phyloP scores from a whole-genome alignment of 345 rosid genomes.

The Microcos paniculata region DNA sequence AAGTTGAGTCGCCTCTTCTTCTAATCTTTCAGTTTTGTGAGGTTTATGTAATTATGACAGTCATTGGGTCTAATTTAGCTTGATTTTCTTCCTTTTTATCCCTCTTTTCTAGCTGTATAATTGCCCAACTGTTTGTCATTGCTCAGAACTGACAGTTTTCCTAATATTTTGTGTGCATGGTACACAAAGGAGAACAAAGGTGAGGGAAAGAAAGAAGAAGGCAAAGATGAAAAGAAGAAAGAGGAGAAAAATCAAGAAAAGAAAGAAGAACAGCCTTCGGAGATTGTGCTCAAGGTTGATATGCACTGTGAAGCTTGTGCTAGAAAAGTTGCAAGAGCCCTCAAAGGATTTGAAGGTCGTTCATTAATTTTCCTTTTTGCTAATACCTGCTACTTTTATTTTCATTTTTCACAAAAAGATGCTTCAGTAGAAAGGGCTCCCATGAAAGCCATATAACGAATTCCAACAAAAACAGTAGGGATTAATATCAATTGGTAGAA shows the following conservation, averaged over 20 bases:
- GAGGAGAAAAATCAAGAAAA: slow-evolving; percentile 28
- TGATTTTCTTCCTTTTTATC: too few relatives aligned
- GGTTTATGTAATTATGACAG: background rate
- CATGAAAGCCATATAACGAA: too few relatives aligned
- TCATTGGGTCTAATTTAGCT: background rate
- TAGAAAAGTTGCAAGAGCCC: slow-evolving; percentile 55
- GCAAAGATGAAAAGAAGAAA: slow-evolving; percentile 16
- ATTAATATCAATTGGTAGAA: too few relatives aligned
- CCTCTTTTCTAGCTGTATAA: background rate
- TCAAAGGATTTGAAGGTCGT: slow-evolving; percentile 69
- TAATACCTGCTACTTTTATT: background rate
- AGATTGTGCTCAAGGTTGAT: slow-evolving; percentile 71
- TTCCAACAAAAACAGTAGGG: too few relatives aligned
- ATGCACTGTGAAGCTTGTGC: slow-evolving; percentile 89
- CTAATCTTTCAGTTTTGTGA: background rate
- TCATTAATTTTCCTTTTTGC: background rate
- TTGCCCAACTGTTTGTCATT: too few relatives aligned
- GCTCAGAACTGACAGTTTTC: too few relatives aligned
- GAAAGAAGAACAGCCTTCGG: slow-evolving; percentile 39
- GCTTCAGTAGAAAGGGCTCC: background rate
- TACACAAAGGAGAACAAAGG: slow-evolving; percentile 12
- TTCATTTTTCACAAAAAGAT: background rate
- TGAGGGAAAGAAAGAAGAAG: slow-evolving; percentile 26
- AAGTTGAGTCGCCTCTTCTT: background rate
- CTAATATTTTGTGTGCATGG: too few relatives aligned